phyloP scores from a whole-genome alignment of 75 land plant species.

The Ceratopteris richardii region DNA sequence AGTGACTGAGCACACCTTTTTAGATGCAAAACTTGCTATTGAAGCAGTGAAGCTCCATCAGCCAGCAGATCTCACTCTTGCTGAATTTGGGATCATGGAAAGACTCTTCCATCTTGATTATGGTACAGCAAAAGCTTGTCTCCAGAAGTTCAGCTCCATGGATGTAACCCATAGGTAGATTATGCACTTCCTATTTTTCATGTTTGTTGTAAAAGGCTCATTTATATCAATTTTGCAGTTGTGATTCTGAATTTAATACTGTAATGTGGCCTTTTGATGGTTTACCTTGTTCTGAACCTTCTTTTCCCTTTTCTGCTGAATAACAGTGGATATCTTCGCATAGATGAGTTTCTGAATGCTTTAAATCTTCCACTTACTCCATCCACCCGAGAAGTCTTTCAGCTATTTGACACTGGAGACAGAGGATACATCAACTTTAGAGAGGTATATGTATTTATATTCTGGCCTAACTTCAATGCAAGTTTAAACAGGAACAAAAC shows the following conservation, averaged over 20 bases:
- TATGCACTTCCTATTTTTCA: background rate
- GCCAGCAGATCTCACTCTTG: conserved; percentile 20
- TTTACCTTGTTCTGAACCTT: background rate
- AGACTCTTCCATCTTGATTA: conserved; percentile 25
- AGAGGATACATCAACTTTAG: conserved; percentile 28
- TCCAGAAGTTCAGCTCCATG: conserved; percentile 28
- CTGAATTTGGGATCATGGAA: conserved; percentile 26
- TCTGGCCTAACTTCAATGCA: too few species aligned
- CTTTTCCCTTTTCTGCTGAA: background rate
- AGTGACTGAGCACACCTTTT: conserved; percentile 24
- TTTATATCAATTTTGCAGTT: too few species aligned
- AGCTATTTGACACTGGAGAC: conserved; percentile 25
- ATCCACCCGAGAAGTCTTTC: conserved; percentile 24
- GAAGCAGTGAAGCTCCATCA: conserved; percentile 21
- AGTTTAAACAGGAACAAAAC: too few species aligned
- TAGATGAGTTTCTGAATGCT: conserved; percentile 20
- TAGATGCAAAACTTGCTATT: conserved; percentile 19
- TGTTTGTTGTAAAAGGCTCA: too few species aligned
- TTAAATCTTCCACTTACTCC: conserved; percentile 26
- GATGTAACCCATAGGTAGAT: conserved; percentile 25
- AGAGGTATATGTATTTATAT: conserved; percentile 20
- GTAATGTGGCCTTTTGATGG: too few species aligned
- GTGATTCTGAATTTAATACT: too few species aligned
- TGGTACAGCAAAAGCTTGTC: conserved; percentile 15
- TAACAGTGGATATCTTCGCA: conserved; percentile 20